A percentile compares a stretch with the other conserved stretches of the same genome.
phyloP scores from a whole-genome alignment of 192 early-diverging fungal genomes.

The Coemansia sp. region DNA sequence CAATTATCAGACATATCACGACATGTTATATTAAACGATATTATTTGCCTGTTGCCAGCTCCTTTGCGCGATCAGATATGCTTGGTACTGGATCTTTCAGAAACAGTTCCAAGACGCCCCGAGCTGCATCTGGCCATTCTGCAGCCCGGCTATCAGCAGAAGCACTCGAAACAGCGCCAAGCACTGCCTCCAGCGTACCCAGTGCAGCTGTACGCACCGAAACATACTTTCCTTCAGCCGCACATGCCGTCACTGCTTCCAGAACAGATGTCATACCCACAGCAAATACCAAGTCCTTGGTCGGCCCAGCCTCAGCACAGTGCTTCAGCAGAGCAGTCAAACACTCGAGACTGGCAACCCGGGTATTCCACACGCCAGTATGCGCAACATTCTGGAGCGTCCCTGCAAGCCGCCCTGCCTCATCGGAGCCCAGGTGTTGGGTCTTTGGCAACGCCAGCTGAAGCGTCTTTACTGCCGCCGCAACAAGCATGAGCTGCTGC shows the following conservation, averaged over 20 bases:
- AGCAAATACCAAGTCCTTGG: neutral
- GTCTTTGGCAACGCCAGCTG: slow-evolving; percentile 17
- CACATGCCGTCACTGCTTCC: slow-evolving; percentile 47
- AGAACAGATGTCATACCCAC: slow-evolving; percentile 34
- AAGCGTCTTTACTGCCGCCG: slow-evolving; percentile 31
- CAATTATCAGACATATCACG: neutral
- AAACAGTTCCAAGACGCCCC: slow-evolving; percentile 13
- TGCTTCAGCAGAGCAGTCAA: slow-evolving; percentile 59
- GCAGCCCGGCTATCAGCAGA: neutral
- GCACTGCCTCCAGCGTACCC: slow-evolving; percentile 40
- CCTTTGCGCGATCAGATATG: slow-evolving; percentile 53
- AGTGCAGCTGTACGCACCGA: slow-evolving; percentile 63
- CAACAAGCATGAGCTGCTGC: slow-evolving; percentile 39
- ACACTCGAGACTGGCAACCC: slow-evolving; percentile 68
- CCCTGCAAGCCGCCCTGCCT: slow-evolving; percentile 46
- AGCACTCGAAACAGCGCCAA: slow-evolving; percentile 3
- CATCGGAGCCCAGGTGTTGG: slow-evolving; percentile 29
- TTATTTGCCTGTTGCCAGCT: neutral
- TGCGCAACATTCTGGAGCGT: slow-evolving; percentile 57
- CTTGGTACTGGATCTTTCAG: slow-evolving; percentile 56
- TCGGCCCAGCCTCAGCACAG: neutral
- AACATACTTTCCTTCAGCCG: slow-evolving; percentile 65
- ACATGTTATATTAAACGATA: neutral
- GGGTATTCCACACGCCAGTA: slow-evolving; percentile 82
- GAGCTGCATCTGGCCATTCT: slow-evolving; percentile 2